Evolutionary conservation across 495 filamentous ascomycete genomes (phyloP), one percentile per base, ranked within the genome.

Genomic region (Annulohypoxylon nitens): DNA sequence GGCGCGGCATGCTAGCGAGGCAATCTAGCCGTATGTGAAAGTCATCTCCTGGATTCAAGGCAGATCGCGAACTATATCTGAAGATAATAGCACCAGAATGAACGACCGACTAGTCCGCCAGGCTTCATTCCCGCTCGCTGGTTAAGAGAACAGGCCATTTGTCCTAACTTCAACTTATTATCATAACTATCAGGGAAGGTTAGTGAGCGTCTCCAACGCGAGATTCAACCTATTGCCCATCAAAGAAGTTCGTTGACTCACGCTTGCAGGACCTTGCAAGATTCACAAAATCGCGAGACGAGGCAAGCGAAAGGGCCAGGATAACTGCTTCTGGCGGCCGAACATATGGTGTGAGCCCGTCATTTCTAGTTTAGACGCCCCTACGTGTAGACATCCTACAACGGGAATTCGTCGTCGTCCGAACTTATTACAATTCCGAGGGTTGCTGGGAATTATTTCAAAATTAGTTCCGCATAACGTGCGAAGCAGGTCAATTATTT

Each of bases 381-480:
- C 14, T 2, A 45, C 41, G 41, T 16, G 12, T 10, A 45, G 41
- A n/a, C 6, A 16, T 45, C 5, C 41, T n/a, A 7, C 41, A 12
- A 3, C 16, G 41, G 41, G 12, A n/a, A 4, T 45, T 45, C n/a
- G 41, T 45, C 41, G 16, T 45, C 1, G 41, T 45, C n/a, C 41
- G 41, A 45, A 61, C 58, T 47, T 43, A 47, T 12, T 61, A 61
- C 14, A 14, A 12, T 12, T 61, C 37, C 16, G 39, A 61, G 20
- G 47, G 58, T n/a, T 41, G 39, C 37, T 61, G 58, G 58, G 39
- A 30, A n/a, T 20, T 47, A 41, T 61, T 45, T 14, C 58, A 45
- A 20, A 4, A 45, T 4, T 18, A 61, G 4, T 39, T 47, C 11
- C 39, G 33, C 16, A 20, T 8, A 20, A 61, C 47, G 37, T 47